Base-by-base conservation (phyloP, 345 rosid genomes). In the Eucalyptus guilfoylei region DNA sequence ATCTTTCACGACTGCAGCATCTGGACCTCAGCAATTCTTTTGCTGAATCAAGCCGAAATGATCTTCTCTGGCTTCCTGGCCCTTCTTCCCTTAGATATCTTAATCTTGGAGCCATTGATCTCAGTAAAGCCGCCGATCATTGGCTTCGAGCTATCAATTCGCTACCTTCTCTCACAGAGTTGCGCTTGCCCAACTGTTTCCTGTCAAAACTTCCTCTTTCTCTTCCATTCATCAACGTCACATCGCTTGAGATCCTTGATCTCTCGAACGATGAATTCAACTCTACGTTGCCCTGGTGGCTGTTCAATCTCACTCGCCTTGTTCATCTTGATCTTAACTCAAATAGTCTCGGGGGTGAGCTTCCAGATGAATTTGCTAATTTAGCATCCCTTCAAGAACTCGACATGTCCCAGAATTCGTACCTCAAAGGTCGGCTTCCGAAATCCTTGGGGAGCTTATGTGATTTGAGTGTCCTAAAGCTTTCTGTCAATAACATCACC, bases 141-240 rank as follows among this genome's bases (percentile, higher is more conserved):
- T 67, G 76, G 76, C 76, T 67, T 15, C 76, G 11, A n/a, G 40
- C 76, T 67, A 14, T 67, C 76, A 67, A 67, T 67, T 67, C 45
- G 90, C 91, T 93, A 86, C 91, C 93, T 85, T 92, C 93, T 5
- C 89, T 94, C 19, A 28, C 40, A 16, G 91, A 94, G 87, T 76
- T 93, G 90, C 64, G 87, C 86, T 52, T 92, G 10, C 76, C 86
- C 13, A 58, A 17, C 47, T 91, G 94, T 86, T 90, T 85, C n/a
- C 69, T 49, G 1, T 54, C 62, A 72, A 37, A 32, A 55, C 87
- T 49, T 89, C 91, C 42, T 49, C 17, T 86, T 6, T 44, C 90
- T 14, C 42, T 90, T 67, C 80, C 91, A 34, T 87, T 58, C 32
- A 40, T 91, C 44, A 93, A 92, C 45, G 85, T 92, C 47, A 89